A percentile compares a stretch with the other conserved stretches of the same genome.
phyloP scores from a whole-genome alignment of 306 rosid species.

The Styphnolobium japonicum region DNA sequence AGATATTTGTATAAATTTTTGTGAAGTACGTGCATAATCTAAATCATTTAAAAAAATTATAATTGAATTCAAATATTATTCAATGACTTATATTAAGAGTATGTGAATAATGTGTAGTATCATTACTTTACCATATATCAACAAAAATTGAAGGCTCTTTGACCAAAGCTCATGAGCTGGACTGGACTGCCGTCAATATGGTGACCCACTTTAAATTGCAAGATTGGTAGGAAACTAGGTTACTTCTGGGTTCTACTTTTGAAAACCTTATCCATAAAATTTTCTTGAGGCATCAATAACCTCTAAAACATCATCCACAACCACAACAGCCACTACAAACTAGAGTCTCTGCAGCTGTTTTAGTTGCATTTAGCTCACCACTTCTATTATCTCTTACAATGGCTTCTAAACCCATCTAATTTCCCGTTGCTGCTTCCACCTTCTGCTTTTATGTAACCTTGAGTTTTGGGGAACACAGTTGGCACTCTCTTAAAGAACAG shows the following conservation, averaged over 20 bases:
- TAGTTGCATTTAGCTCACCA: neutral
- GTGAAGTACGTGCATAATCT: no score
- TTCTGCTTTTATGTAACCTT: neutral
- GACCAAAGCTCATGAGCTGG: neutral
- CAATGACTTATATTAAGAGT: no score
- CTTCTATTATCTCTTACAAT: neutral
- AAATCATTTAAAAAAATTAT: no score
- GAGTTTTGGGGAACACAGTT: neutral
- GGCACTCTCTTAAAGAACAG: neutral
- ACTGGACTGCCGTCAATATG: neutral
- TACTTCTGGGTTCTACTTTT: neutral
- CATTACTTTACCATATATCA: no score
- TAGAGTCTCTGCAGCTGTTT: neutral
- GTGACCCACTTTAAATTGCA: neutral
- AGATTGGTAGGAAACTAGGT: neutral
- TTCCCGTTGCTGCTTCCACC: neutral
- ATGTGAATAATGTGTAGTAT: no score
- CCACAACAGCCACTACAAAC: neutral
- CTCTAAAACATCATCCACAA: slow-evolving; percentile 29
- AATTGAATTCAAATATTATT: no score
- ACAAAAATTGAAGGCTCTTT: neutral
- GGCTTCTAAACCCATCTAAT: neutral
- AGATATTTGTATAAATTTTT: no score
- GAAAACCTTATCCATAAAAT: slow-evolving; percentile 24
- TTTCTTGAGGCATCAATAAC: neutral